Evolutionary conservation across 176 grass and related monocot species (phyloP).

Genomic region (Canna indica): DNA sequence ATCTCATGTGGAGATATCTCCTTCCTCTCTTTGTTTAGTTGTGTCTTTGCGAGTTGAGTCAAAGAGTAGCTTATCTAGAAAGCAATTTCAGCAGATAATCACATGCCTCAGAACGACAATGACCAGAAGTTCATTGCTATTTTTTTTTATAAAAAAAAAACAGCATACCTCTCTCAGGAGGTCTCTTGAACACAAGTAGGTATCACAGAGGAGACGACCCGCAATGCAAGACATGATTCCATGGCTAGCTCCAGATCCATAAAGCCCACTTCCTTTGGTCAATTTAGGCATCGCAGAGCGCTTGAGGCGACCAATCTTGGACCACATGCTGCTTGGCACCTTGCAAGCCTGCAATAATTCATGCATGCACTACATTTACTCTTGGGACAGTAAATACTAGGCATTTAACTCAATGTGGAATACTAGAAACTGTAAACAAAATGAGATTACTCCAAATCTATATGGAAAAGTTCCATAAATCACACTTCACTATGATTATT

Average conservation of each 20-base stretch:
- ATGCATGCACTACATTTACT: neutral
- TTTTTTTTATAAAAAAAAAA: too few relatives aligned
- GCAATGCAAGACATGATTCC: slow-evolving; percentile 98
- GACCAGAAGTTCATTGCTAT: neutral
- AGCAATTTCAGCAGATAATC: neutral
- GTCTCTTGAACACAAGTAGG: slow-evolving; percentile 87
- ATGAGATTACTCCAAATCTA: neutral
- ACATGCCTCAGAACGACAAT: neutral
- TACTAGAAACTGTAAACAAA: neutral
- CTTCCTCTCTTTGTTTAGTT: slow-evolving; percentile 64
- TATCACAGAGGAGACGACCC: slow-evolving; percentile 93
- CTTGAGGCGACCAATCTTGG: slow-evolving; percentile 90
- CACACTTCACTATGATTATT: neutral
- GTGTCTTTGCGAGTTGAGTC: slow-evolving; percentile 94
- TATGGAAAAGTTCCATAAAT: neutral
- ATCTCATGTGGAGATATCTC: slow-evolving; percentile 90
- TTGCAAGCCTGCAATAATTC: slow-evolving; percentile 53
- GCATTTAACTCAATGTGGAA: neutral
- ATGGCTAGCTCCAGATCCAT: slow-evolving; percentile 89
- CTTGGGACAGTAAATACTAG: neutral
- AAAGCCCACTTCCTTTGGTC: slow-evolving; percentile 74
- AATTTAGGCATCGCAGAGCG: slow-evolving; percentile 79
- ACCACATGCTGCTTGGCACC: slow-evolving; percentile 83
- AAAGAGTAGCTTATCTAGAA: slow-evolving; percentile 90
- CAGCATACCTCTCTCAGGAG: slow-evolving; percentile 72